These are phyloP conservation scores for Chamaecyparis obtusa DNA, from an alignment of 75 land plant genomes.

Conservation along the genomic window DNA sequence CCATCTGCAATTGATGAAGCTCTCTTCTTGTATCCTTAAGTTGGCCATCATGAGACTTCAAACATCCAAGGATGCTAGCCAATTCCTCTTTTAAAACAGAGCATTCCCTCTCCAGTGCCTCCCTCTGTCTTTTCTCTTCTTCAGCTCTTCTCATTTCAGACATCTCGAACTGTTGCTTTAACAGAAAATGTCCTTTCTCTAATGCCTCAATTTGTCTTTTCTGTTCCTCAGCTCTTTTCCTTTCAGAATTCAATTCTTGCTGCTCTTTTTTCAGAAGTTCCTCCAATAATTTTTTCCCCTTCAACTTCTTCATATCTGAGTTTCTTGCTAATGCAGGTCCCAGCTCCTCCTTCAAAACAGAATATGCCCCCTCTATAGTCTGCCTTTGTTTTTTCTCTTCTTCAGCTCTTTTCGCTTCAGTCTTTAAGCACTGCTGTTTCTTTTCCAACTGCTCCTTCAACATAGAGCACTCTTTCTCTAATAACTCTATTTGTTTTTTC, in stretches of 20 bases:
- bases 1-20: background rate
- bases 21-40: constrained; percentile 9
- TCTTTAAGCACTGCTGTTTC: background rate
- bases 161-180: background rate
- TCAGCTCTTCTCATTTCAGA: constrained; percentile 6
- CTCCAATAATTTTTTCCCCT: background rate
- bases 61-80: background rate
- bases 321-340: background rate
- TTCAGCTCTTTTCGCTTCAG: background rate
- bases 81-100: constrained; percentile 8
- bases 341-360: background rate
- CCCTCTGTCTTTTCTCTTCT: constrained; percentile 4
- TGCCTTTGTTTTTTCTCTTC: background rate
- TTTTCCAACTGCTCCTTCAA: constrained; percentile 10
- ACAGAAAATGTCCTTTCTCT: background rate
- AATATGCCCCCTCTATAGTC: background rate
- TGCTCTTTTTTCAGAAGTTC: background rate
- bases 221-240: background rate
- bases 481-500: background rate
- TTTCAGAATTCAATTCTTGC: background rate
- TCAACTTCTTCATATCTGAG: background rate
- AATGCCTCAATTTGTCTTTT: background rate
- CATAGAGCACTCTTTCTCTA: background rate
- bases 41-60: background rate
- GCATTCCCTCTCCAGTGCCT: background rate